Evolutionary conservation across 495 filamentous ascomycete genomes (phyloP).

Genomic region (Talaromyces proteolyticus): DNA sequence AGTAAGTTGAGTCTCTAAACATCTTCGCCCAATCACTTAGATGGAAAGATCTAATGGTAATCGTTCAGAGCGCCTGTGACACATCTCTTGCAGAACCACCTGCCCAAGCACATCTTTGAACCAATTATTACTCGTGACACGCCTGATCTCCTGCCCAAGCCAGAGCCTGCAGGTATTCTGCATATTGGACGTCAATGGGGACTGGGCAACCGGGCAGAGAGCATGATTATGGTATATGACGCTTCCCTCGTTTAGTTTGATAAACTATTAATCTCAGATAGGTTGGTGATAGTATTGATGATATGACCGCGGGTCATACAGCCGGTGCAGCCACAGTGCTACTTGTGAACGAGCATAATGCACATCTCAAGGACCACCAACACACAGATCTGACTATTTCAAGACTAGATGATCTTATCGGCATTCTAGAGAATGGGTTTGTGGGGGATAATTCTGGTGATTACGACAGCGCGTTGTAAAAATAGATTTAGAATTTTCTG

Average conservation of each 20-base stretch:
- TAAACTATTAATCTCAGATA: slow-evolving; percentile 19
- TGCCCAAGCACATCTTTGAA: slow-evolving; percentile 58
- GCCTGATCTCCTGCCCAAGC: slow-evolving; percentile 67
- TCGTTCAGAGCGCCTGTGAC: slow-evolving; percentile 49
- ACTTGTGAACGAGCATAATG: slow-evolving; percentile 75
- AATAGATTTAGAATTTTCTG: not conserved
- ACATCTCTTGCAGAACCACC: slow-evolving; percentile 70
- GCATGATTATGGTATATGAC: slow-evolving; percentile 49
- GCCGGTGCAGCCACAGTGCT: slow-evolving; percentile 89
- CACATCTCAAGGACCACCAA: slow-evolving; percentile 63
- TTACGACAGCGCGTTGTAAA: not conserved
- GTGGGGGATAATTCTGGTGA: slow-evolving; percentile 17
- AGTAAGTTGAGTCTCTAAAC: slow-evolving; percentile 46
- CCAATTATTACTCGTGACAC: slow-evolving; percentile 85
- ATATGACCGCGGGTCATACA: slow-evolving; percentile 80
- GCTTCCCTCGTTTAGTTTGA: not conserved
- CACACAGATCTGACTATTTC: slow-evolving; percentile 69
- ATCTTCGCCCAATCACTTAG: no score
- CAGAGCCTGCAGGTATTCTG: slow-evolving; percentile 79
- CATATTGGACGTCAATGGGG: slow-evolving; percentile 77
- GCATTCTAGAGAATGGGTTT: slow-evolving; percentile 64
- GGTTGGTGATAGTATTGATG: slow-evolving; percentile 88
- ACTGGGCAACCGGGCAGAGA: slow-evolving; percentile 42
- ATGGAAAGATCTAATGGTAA: not conserved
- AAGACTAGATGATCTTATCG: slow-evolving; percentile 65